phyloP scores from a whole-genome alignment of 257 asterid genomes.

The Asclepias syriaca region DNA sequence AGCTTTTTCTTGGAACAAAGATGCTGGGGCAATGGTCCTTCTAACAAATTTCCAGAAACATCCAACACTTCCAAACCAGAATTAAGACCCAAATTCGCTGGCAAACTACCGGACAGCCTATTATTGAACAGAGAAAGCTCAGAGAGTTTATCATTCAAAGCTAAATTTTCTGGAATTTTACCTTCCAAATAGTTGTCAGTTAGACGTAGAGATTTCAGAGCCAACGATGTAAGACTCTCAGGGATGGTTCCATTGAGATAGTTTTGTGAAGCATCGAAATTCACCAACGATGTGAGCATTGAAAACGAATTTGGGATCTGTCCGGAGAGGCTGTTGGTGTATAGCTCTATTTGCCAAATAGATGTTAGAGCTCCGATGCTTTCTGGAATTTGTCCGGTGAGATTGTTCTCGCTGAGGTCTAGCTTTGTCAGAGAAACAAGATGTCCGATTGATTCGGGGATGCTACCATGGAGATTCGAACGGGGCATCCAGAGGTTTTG shows the following conservation, averaged over 20 bases:
- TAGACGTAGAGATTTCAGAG: constrained; percentile 45
- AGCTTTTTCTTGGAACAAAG: constrained; percentile 52
- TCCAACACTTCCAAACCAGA: constrained; percentile 63
- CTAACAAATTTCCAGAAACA: constrained; percentile 52
- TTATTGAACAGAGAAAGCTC: constrained; percentile 57
- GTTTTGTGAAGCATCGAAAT: constrained; percentile 64
- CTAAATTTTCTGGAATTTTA: constrained; percentile 48
- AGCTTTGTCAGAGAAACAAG: constrained; percentile 40
- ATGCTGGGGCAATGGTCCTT: constrained; percentile 61
- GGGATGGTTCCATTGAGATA: constrained; percentile 65
- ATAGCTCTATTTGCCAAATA: constrained; percentile 49
- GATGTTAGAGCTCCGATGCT: constrained; percentile 44
- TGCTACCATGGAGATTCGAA: constrained; percentile 44
- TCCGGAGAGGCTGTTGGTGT: constrained; percentile 49
- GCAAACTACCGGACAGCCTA: constrained; percentile 52
- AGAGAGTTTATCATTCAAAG: constrained; percentile 35
- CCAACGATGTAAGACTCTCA: constrained; percentile 44
- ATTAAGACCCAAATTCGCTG: constrained; percentile 50
- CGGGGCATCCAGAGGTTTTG: constrained; percentile 28
- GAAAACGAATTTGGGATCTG: constrained; percentile 63
- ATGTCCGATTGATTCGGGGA: constrained; percentile 57
- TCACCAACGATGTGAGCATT: constrained; percentile 39
- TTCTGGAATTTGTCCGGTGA: constrained; percentile 58
- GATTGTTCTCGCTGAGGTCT: constrained; percentile 50
- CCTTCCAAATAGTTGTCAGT: constrained; percentile 62